Base-by-base conservation (phyloP, 805 yeast genomes). In the Metschnikowia corniflorae region DNA sequence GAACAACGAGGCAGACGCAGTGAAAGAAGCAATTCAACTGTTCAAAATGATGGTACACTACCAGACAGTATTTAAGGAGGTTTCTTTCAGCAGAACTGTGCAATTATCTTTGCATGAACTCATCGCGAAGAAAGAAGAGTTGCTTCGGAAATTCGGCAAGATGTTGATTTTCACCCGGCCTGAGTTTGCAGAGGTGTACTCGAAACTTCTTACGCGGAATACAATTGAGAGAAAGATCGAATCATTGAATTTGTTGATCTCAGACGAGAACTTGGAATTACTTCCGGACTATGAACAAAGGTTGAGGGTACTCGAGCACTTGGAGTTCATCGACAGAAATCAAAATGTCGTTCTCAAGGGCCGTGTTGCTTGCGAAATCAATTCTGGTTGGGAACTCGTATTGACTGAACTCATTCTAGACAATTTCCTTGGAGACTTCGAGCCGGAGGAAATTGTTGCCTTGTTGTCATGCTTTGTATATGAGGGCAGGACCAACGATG, bases 401-500 rank as follows among this genome's bases (percentile, higher is more conserved):
- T 58, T 93, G 8, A 91, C 98, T 0, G 98, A 93, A 59, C 70
- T 93, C 37, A 77, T 93, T 13, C 70, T 93, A 50, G 95, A 91
- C 53, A 93, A 93, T 61, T 88, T 91, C 66, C 65, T 93, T 44
- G 95, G 91, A 20, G 94, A 87, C 40, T 89, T 85, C 55, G 94
- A 89, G 45, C 88, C 97, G 0, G 96, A 88, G 54, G 98, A 93
- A 60, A 88, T 93, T 44, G 97, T 89, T n/a, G 97, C 97, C 0
- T 67, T 93, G 32, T 62, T 93, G 21, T 87, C 97, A 0, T 86
- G 85, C 24, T 93, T 93, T 64, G 95, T 93, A 1, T 93, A 86
- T 55, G 97, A 93, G 53, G 97, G 97, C 1, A 71, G 77, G 13
- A 70, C 75, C 16, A 78, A 75, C 24, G 73, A 77, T 17, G 78